Conservation (phyloP, 495 filamentous ascomycete genomes). For the Podospora australis region DNA sequence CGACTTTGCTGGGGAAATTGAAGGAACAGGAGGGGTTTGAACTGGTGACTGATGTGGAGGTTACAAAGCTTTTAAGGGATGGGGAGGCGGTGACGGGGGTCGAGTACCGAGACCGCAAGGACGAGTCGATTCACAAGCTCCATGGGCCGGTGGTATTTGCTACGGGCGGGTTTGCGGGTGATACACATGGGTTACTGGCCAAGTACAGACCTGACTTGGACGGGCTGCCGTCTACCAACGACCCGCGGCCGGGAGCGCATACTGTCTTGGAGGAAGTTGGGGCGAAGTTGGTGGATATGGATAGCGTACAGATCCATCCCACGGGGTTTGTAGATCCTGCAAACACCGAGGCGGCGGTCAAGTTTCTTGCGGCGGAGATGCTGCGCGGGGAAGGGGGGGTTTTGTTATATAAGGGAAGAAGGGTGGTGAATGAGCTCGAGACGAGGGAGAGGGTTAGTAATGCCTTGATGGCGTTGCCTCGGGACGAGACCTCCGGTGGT, state of each 20-base stretch:
- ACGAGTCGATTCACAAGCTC: slow-evolving; percentile 14
- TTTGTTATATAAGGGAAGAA: slow-evolving; percentile 36
- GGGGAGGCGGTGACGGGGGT: slow-evolving; percentile 27
- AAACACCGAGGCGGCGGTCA: slow-evolving; percentile 29
- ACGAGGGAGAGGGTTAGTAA: slow-evolving; percentile 47
- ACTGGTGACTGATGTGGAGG: slow-evolving; percentile 38
- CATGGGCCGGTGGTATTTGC: slow-evolving; percentile 51
- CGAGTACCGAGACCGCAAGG: slow-evolving; percentile 18
- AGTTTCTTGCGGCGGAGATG: slow-evolving; percentile 57
- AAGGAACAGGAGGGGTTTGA: slow-evolving; percentile 37
- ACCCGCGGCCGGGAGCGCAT: slow-evolving; percentile 45
- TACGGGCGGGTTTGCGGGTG: slow-evolving; percentile 54
- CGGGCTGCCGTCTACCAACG: slow-evolving; percentile 55
- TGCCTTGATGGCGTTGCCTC: slow-evolving; percentile 36
- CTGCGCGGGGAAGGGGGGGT: slow-evolving; percentile 54
- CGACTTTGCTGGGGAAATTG: slow-evolving; percentile 39
- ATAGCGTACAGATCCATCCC: slow-evolving; percentile 54
- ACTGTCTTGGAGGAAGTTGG: slow-evolving; percentile 39
- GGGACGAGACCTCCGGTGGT: slow-evolving; percentile 2
- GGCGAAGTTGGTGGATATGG: slow-evolving; percentile 52
- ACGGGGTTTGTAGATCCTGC: slow-evolving; percentile 68
- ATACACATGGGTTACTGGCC: slow-evolving; percentile 46
- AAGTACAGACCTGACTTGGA: slow-evolving; percentile 50
- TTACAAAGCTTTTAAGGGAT: slow-evolving; percentile 37
- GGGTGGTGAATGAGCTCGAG: slow-evolving; percentile 54